Evolutionary conservation across 495 filamentous ascomycete species (phyloP), one percentile per base, ranked within the genome.

Genomic region (Xylaria bambusicola): DNA sequence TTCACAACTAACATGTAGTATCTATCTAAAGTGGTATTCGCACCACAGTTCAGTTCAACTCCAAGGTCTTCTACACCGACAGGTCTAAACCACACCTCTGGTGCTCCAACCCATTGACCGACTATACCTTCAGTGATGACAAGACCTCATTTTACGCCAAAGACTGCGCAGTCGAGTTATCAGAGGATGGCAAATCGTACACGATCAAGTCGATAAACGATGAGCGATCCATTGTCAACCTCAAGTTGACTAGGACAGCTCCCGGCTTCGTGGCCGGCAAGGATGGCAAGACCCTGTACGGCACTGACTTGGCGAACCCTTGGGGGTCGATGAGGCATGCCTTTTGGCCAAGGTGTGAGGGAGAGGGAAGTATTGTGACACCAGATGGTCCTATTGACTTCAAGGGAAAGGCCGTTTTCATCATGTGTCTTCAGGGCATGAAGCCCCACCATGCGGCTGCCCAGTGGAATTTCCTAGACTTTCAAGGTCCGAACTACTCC

Each of bases 361-460:
- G 89, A 15, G 87, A 91, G 76, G 94, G 94, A 17, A 89, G 75
- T 50, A 90, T 98, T 66, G 84, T 90, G 62, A 96, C 91, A 45
- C 86, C 91, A 72, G 85, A 87, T 40, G 88, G 91, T 52, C 86
- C 86, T n/a, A 77, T 95, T 36, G 86, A 97, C 67, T 85, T 95
- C 71, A 87, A 83, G 54, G 94, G 94, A 41, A 83, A 77, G 60
- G 92, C 84, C 23, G 74, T 95, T 61, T 90, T 92, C 72, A 78
- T 85, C 62, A 86, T 91, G 71, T 92, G 91, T 31, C 78, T 98
- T 38, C 94, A 98, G 72, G 94, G 92, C 63, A 98, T 98, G 95
- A 98, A 98, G 80, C 94, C 94, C 13, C 94, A 98, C 71, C 95
- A 98, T 75, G 92, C 92, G 40, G 94, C 93, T 56, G 87, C 92